phyloP scores from a whole-genome alignment of 2,329 filamentous ascomycete species.

The Aspergillus sp. region DNA sequence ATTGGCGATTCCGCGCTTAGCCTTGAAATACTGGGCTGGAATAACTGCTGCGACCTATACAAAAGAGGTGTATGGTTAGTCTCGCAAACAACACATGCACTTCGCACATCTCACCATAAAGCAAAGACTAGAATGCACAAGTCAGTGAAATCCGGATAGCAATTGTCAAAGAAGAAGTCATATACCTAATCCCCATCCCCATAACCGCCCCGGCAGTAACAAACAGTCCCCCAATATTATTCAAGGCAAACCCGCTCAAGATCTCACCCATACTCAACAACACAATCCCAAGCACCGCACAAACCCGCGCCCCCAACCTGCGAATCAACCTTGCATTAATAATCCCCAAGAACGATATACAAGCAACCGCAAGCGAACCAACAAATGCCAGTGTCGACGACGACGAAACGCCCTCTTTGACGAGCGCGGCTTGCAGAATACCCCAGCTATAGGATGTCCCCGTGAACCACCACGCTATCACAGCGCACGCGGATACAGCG shows the following conservation, averaged over 20 bases:
- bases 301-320: conserved; percentile 49
- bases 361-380: conserved; percentile 53
- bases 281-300: conserved; percentile 50
- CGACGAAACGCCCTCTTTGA: conserved; percentile 48
- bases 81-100: no score
- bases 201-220: conserved; percentile 49
- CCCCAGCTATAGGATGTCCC: conserved; percentile 62
- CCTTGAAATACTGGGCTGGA: conserved; percentile 57
- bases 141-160: not conserved
- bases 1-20: conserved; percentile 56
- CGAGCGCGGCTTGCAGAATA: conserved; percentile 58
- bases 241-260: conserved; percentile 48
- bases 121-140: conserved; percentile 23
- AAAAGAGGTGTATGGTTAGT: not conserved
- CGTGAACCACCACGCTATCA: conserved; percentile 58
- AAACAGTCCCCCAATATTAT: conserved; percentile 51
- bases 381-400: conserved; percentile 60
- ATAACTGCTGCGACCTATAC: conserved; percentile 40
- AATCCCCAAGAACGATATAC: conserved; percentile 54
- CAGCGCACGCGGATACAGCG: conserved; percentile 52
- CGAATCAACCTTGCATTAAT: conserved; percentile 54
- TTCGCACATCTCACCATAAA: conserved; percentile 42
- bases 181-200: conserved; percentile 46
- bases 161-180: no score
- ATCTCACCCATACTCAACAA: conserved; percentile 54